Evolutionary conservation across 2,329 filamentous ascomycete species (phyloP), one percentile per base, ranked within the genome.

Genomic region (Fusarium clavum): DNA sequence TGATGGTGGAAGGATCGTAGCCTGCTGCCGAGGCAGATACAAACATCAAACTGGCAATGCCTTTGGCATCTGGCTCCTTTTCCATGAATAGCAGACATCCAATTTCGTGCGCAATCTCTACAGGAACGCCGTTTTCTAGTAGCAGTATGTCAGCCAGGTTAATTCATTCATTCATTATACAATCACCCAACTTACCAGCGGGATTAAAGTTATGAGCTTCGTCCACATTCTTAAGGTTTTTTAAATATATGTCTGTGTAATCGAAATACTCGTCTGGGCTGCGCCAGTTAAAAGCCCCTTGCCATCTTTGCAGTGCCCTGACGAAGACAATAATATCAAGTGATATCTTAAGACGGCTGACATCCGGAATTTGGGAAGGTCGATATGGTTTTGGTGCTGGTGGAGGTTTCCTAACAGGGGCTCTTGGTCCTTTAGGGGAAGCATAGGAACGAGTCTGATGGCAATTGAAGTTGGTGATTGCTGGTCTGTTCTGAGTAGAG

Each of bases 1-100:
- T 75, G 13, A 82, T 56, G n/a, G 77, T 79, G 20, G 80, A 76
- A 29, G 73, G 63, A 6, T 66, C 67, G 56, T 78, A 70, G 30
- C 79, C 76, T 53, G 73, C 70, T 16, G 73, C 75, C 2, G 79
- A 77, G 12, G 81, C 80, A 8, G 75, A 72, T 38, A 74, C 61
- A 74, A 80, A 79, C 57, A 82, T 18, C 9, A 24, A 18, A 30
- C 30, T 20, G 25, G 16, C 44, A 24, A 38, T 48, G 14, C 16
- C 27, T 9, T 8, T 9, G 7, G 41, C 11, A 7, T 41, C 49
- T 6, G 40, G 14, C 16, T 70, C 45, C 14, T 22, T 11, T 6
- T 72, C 58, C 12, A 73, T 43, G 18, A 67, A 64, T 55, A 79
- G 59, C 25, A 80, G 70, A 53, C 75, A 79, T 11, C 69, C 78